Percentiles rank a stretch among this genome's conserved stretches.
Evolutionary conservation across 768 basidiomycete genomes (phyloP).

Genomic region (Lentinula sp.): DNA sequence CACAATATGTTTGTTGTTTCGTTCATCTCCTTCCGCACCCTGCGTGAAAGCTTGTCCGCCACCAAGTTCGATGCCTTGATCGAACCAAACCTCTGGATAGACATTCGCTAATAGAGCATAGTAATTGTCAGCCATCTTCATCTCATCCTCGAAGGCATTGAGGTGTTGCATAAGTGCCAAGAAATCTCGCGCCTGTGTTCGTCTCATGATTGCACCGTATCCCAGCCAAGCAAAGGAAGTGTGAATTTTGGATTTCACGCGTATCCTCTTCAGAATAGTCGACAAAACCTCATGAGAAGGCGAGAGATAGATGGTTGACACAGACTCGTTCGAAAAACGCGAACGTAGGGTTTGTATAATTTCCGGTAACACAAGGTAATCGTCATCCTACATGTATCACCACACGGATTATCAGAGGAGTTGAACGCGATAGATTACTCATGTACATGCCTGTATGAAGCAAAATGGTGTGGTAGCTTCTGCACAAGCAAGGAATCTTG

Average conservation of each 20-base stretch:
- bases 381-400: slow-evolving; percentile 49
- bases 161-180: slow-evolving; percentile 38
- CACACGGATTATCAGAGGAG: neutral
- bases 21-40: slow-evolving; percentile 48
- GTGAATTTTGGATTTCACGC: slow-evolving; percentile 31
- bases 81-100: slow-evolving; percentile 57
- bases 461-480: slow-evolving; percentile 45
- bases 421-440: neutral
- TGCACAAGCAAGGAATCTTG: slow-evolving; percentile 38
- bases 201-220: slow-evolving; percentile 50
- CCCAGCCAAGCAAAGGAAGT: slow-evolving; percentile 65
- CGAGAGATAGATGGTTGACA: slow-evolving; percentile 42
- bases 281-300: slow-evolving; percentile 59
- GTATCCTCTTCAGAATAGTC: slow-evolving; percentile 40
- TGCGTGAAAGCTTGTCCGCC: slow-evolving; percentile 60
- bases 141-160: slow-evolving; percentile 40
- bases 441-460: slow-evolving; percentile 48
- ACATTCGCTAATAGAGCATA: slow-evolving; percentile 53
- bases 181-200: slow-evolving; percentile 38
- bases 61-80: slow-evolving; percentile 53
- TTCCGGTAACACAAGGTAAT: slow-evolving; percentile 56
- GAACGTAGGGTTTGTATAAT: slow-evolving; percentile 45
- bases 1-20: slow-evolving; percentile 57
- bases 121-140: slow-evolving; percentile 68
- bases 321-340: slow-evolving; percentile 23